phyloP scores from a whole-genome alignment of 2,329 filamentous ascomycete genomes.

The Fusarium nurragi region DNA sequence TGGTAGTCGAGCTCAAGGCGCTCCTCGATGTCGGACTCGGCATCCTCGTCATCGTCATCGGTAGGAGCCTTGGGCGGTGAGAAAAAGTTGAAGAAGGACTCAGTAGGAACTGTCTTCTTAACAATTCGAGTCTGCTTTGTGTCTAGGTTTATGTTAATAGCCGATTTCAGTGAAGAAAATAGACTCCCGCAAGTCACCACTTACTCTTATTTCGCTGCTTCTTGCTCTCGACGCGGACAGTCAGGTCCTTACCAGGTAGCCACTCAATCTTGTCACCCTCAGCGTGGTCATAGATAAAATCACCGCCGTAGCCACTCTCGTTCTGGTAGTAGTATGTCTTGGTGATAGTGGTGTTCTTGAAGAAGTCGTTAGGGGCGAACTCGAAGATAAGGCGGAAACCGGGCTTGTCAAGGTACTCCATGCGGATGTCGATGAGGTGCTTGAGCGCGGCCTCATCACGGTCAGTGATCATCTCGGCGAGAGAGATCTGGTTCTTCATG shows the following conservation, averaged over 20 bases:
- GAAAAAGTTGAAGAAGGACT: constrained; percentile 99
- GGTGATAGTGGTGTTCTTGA: constrained; percentile 95
- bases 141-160: constrained; percentile 64
- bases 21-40: constrained; percentile 92
- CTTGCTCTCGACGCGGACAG: constrained; percentile 95
- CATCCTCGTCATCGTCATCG: constrained; percentile 76
- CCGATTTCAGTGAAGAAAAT: not conserved
- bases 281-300: constrained; percentile 99
- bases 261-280: constrained; percentile 98
- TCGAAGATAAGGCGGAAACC: constrained; percentile 99
- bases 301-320: constrained; percentile 97
- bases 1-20: constrained; percentile 98
- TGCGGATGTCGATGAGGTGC: constrained; percentile 89
- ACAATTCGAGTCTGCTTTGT: constrained; percentile 99
- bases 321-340: constrained; percentile 99
- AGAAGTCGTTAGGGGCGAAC: constrained; percentile 94
- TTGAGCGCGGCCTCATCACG: constrained; percentile 95
- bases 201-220: constrained; percentile 99
- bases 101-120: constrained; percentile 98
- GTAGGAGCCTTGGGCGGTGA: constrained; percentile 88
- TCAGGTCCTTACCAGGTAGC: constrained; percentile 93
- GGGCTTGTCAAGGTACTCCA: constrained; percentile 99
- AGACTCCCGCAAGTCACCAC: constrained; percentile 31
- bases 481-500: constrained; percentile 99
- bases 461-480: constrained; percentile 98